phyloP scores from a whole-genome alignment of 805 yeast species.

The Lipomyces spencermartinsiae region DNA sequence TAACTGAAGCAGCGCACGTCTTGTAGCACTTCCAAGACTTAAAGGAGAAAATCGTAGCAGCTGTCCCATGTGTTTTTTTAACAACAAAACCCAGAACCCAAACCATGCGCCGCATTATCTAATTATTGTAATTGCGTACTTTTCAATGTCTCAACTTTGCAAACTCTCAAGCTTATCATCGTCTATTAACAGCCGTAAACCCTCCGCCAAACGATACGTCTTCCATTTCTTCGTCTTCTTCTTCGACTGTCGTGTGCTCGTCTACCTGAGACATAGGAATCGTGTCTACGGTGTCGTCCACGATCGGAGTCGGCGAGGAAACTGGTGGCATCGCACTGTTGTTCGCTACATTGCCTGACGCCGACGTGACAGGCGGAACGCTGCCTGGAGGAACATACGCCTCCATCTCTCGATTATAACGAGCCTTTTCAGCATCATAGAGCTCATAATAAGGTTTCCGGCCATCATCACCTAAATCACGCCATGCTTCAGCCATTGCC shows the following conservation, averaged over 20 bases:
- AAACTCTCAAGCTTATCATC: background rate
- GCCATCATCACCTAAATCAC: constrained; percentile 67
- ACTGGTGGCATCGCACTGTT: background rate
- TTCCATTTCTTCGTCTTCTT: constrained; percentile 34
- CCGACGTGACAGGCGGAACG: constrained; percentile 7
- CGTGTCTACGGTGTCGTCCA: background rate
- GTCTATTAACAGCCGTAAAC: constrained; percentile 33
- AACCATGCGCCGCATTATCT: background rate
- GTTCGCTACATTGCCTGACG: constrained; percentile 8
- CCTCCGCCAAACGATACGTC: constrained; percentile 35
- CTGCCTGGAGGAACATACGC: constrained; percentile 42
- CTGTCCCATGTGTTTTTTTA: background rate
- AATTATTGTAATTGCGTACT: background rate
- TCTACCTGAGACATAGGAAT: constrained; percentile 5
- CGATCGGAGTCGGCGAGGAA: background rate
- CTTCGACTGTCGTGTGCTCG: constrained; percentile 24
- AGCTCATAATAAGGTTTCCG: constrained; percentile 75
- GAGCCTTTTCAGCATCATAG: constrained; percentile 76
- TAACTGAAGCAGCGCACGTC: background rate
- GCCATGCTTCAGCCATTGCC: constrained; percentile 87
- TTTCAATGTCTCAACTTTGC: background rate
- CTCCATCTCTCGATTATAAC: constrained; percentile 77
- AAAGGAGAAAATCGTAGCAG: background rate
- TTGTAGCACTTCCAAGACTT: background rate
- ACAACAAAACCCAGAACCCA: background rate